Evolutionary conservation across 192 early-diverging fungal species (phyloP), one percentile per base, ranked within the genome.

Genomic region (Entomortierella chlamydospora): DNA sequence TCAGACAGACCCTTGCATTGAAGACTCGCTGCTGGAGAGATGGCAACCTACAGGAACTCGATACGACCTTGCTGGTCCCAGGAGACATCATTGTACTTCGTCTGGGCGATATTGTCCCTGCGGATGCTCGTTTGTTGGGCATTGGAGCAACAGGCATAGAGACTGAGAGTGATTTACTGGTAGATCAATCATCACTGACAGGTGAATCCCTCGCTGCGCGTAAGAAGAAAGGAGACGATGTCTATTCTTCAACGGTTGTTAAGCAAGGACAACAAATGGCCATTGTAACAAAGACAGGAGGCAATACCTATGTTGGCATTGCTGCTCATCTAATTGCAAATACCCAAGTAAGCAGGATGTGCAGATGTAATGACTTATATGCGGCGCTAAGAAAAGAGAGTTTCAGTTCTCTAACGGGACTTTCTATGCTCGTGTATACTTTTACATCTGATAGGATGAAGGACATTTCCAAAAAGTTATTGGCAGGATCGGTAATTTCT

Each of bases 401-500:
- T 10, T 4, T 23, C 37, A 13, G 33, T 34, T 1, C 18, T 8
- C 23, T 29, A 4, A 34, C 9, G 18, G 26, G n/a, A n/a, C n/a
- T n/a, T n/a, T n/a, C n/a, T n/a, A n/a, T n/a, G n/a, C n/a, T n/a
- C n/a, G n/a, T n/a, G n/a, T n/a, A 1, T 52, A n/a, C 4, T 55
- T 12, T 37, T 39, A 0, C 22, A 39, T 57, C 10, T 34, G 0
- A 18, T 39, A 79, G 82, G 95, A 97, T 62, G 88, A 93, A 72
- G 95, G 96, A 49, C 96, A 97, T 81, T 97, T 97, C 86, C 96
- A 97, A 82, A 96, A 95, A 86, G 88, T 96, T 70, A 92, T 97
- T 84, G 91, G 92, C 87, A 86, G 87, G 72, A 96, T 97, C 73
- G 96, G 96, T 43, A 95, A 97, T 84, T 94, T 96, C 81, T 85